Base-by-base conservation (phyloP, 805 yeast genomes). In the Yamadazyma tumulicola region DNA sequence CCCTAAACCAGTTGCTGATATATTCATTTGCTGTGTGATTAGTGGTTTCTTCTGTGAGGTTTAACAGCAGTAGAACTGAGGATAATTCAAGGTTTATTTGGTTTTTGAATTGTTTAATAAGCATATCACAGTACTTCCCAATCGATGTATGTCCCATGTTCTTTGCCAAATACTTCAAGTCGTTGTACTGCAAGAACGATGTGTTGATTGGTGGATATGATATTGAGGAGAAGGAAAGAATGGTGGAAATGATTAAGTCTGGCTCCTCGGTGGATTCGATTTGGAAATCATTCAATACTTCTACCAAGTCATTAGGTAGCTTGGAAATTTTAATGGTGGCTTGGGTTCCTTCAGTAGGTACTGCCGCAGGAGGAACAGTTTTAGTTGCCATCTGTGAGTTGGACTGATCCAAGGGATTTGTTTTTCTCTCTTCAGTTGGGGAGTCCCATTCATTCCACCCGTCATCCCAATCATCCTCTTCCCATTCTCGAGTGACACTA, bases 101-200 rank as follows among this genome's bases (percentile, higher is more conserved):
- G 12, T 34, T 32, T 13, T 32, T 29, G 19, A 29, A 29, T 25
- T 31, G 26, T 15, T 31, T 33, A 15, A 38, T 22, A 11, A 43
- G 13, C 3, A 21, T 38, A 2, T 31, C 36, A 12, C 39, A 19
- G 30, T 23, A 38, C 16, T 13, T 20, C 1, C 18, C 29, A 19
- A 64, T 42, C 8, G 45, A 40, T 5, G 30, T 26, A 12, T 33
- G 33, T 1, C 37, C 32, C 14, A 49, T 26, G 15, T 38, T 42
- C 29, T 38, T 33, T 5, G 46, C 31, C 4, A 67, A 45, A 17
- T 50, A 54, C 20, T 45, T 41, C 27, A 67, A 47, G 36, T 67
- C 72, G 37, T 66, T 65, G 34, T 47, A 56, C 10, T 62, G 42
- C n/a, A 64, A 33, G 29, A 61, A 64, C 27, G 69, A 64, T 23